Evolutionary conservation across 1,284 basidiomycete genomes (phyloP).

Genomic region (Tetrapyrgos nigripes): DNA sequence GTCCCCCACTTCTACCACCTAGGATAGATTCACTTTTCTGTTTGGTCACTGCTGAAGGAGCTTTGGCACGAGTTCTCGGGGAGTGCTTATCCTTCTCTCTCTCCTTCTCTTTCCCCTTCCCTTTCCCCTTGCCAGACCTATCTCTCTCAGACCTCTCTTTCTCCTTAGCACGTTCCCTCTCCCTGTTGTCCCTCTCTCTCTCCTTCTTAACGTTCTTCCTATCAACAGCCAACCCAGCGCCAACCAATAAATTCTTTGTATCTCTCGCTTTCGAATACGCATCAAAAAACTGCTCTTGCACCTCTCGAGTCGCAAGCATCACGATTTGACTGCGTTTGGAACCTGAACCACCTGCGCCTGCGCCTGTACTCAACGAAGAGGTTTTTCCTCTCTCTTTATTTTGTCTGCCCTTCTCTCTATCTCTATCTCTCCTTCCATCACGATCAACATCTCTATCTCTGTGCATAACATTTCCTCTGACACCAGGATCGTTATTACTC

Average conservation of each 20-base stretch:
- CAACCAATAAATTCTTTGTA: neutral
- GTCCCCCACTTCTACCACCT: neutral
- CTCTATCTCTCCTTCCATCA: neutral
- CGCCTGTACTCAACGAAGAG: neutral
- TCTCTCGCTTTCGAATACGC: neutral
- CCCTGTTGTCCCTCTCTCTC: neutral
- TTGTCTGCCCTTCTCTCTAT: neutral
- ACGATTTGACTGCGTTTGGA: constrained; percentile 5
- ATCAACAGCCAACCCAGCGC: neutral
- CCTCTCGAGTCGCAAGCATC: constrained; percentile 8
- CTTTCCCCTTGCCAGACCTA: neutral
- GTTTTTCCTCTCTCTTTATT: too few relatives aligned
- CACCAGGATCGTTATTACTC: neutral
- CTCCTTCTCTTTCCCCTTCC: neutral
- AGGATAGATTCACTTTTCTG: neutral
- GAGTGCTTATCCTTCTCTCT: neutral
- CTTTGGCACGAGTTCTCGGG: neutral
- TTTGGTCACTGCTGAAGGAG: neutral
- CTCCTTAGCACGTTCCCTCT: neutral
- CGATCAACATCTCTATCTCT: constrained; percentile 1
- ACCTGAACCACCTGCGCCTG: too few relatives aligned
- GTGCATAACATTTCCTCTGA: neutral
- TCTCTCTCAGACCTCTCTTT: neutral
- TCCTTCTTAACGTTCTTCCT: neutral
- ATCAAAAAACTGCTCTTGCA: constrained; percentile 8